Evolutionary conservation across 768 basidiomycete species (phyloP).

Genomic region (Sutorius australiensis): DNA sequence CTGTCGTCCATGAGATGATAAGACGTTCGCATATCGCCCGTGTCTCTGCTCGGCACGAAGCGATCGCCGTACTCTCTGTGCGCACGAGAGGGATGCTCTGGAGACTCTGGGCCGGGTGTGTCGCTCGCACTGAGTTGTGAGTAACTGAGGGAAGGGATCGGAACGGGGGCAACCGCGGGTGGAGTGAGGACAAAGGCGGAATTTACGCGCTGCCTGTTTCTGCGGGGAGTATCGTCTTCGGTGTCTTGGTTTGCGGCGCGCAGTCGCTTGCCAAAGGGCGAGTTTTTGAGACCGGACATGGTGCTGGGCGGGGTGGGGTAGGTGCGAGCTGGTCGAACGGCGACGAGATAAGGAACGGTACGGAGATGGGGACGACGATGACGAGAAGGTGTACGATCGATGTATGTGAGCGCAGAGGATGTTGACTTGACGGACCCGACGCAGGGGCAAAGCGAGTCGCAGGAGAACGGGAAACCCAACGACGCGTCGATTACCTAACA

Average conservation of each 20-base stretch:
- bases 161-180: constrained; percentile 33
- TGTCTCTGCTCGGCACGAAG: constrained; percentile 61
- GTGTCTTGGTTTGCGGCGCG: constrained; percentile 62
- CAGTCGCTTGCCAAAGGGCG: constrained; percentile 80
- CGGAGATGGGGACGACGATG: not conserved
- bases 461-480: constrained; percentile 19
- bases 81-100: constrained; percentile 30
- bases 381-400: not conserved
- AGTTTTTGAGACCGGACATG: constrained; percentile 81
- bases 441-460: constrained; percentile 24
- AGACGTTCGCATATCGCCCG: constrained; percentile 56
- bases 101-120: constrained; percentile 42
- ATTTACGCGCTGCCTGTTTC: constrained; percentile 50
- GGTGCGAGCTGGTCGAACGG: not conserved
- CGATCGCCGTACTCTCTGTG: constrained; percentile 50
- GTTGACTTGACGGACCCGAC: constrained; percentile 14
- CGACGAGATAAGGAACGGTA: constrained; percentile 2
- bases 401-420: constrained; percentile 3
- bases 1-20: constrained; percentile 58
- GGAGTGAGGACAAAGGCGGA: constrained; percentile 48
- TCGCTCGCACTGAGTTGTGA: constrained; percentile 51
- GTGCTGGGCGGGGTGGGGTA: not conserved
- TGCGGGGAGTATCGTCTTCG: constrained; percentile 50
- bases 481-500: constrained; percentile 34
- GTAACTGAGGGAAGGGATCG: constrained; percentile 56